Evolutionary conservation across 2,329 filamentous ascomycete genomes (phyloP).

Genomic region (Ophiosphaerella herpotricha): DNA sequence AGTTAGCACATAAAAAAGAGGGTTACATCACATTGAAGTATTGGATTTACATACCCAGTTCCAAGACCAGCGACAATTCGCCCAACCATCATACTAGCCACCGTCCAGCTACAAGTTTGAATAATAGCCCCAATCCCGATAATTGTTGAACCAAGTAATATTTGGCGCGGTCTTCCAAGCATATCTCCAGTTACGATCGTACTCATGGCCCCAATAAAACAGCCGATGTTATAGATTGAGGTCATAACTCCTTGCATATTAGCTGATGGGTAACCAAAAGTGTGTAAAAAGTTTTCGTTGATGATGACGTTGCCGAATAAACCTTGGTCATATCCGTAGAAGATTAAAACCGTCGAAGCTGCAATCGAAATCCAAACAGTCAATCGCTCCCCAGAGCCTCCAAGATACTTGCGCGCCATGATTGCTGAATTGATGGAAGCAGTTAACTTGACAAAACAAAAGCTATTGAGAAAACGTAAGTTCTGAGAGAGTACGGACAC

Average conservation of each 20-base stretch:
- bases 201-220: conserved; percentile 50
- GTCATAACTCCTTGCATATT: conserved; percentile 48
- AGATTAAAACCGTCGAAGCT: conserved; percentile 56
- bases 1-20: too few species aligned
- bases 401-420: conserved; percentile 56
- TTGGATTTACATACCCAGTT: conserved; percentile 13
- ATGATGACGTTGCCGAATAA: conserved; percentile 45
- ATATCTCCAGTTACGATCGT: conserved; percentile 59
- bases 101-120: conserved; percentile 43
- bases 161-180: conserved; percentile 61
- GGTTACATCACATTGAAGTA: too few species aligned
- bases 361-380: conserved; percentile 59
- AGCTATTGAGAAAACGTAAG: background rate
- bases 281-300: conserved; percentile 35
- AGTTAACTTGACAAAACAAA: background rate
- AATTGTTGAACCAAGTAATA: conserved; percentile 60
- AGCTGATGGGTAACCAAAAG: conserved; percentile 33
- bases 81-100: conserved; percentile 47
- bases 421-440: background rate
- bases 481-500: background rate
- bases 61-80: conserved; percentile 52
- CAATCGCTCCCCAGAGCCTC: conserved; percentile 56
- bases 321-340: conserved; percentile 52
- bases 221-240: conserved; percentile 50
- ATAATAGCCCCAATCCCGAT: conserved; percentile 46